Evolutionary conservation across 352 stramenopile species (phyloP), one percentile per base, ranked within the genome.

Genomic region (Phytophthora quininea): DNA sequence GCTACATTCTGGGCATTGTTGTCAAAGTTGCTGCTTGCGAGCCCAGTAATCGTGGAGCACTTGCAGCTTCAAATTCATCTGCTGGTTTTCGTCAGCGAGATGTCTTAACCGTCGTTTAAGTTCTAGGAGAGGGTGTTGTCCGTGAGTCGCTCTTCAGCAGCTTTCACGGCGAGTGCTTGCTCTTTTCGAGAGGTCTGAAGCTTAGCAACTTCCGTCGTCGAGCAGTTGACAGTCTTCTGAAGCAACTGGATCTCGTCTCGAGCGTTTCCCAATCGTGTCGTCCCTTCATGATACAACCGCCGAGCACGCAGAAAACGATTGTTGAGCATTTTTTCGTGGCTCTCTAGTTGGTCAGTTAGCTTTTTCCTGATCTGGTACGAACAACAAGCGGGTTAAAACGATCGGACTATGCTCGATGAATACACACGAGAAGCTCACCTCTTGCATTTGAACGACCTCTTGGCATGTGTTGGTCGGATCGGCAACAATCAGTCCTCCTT

Each of bases 21-120:
- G 27, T 45, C 12, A 33, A 37, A 37, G 46, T 3, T 54, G 31
- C 14, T 42, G 38, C 43, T 76, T 71, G 49, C 72, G 67, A 55
- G 62, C 76, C 29, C 77, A 59, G 9, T 84, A 74, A 38, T 80
- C 62, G 30, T 74, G 62, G 32, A 84, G 45, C n/a, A 86, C 58
- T 32, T 87, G 72, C 3, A 74, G 42, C 19, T 84, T 76, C 30
- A 77, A 30, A 3, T 42, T 46, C 37, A 91, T 63, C 30, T 70
- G 50, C 27, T 62, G 67, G 46, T 81, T 90, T 50, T 92, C 84
- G 11, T 73, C 45, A 12, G 67, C 57, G 9, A 92, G 64, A 3
- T 65, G 61, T 7, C 58, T 63, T 14, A 91, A 54, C 62, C 87
- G 80, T 4, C 54, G 71, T 47, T 84, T 85, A 14, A 85, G 62